Conservation (phyloP, 164 flowering plant genomes). For the Chimonanthus praecox region DNA sequence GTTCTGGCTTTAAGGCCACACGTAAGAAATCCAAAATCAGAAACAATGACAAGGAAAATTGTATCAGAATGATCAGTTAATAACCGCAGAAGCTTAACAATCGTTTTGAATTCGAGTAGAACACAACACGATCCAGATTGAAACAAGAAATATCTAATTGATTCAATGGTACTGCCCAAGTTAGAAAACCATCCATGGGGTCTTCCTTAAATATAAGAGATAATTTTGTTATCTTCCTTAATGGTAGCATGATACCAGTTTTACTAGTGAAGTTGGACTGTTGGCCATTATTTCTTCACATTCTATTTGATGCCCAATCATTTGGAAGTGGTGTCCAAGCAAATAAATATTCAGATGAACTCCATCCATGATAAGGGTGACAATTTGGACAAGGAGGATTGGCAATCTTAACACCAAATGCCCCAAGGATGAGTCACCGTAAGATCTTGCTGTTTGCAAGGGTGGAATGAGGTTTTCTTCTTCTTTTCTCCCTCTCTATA, state of each 20-base stretch:
- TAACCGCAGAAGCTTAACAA: neutral
- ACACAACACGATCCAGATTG: neutral
- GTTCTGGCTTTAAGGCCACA: too few species aligned
- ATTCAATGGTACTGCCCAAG: too few species aligned
- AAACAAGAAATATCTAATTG: too few species aligned
- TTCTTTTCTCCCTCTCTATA: neutral
- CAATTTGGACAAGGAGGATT: neutral
- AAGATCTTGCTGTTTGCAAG: neutral
- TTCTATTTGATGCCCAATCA: neutral
- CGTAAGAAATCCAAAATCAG: too few species aligned
- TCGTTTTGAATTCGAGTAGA: neutral
- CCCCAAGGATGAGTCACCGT: too few species aligned
- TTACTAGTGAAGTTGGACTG: neutral
- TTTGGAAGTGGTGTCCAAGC: neutral
- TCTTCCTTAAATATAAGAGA: neutral
- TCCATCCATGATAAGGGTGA: neutral
- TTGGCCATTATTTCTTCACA: neutral
- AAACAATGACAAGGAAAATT: too few species aligned
- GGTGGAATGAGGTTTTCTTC: neutral
- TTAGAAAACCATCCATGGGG: neutral
- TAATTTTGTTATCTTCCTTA: neutral
- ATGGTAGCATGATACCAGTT: neutral
- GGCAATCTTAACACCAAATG: too few species aligned
- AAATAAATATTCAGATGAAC: neutral
- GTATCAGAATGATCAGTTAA: too few species aligned